Conservation (phyloP, 495 filamentous ascomycete genomes). For the Penicillium tannophilum region DNA sequence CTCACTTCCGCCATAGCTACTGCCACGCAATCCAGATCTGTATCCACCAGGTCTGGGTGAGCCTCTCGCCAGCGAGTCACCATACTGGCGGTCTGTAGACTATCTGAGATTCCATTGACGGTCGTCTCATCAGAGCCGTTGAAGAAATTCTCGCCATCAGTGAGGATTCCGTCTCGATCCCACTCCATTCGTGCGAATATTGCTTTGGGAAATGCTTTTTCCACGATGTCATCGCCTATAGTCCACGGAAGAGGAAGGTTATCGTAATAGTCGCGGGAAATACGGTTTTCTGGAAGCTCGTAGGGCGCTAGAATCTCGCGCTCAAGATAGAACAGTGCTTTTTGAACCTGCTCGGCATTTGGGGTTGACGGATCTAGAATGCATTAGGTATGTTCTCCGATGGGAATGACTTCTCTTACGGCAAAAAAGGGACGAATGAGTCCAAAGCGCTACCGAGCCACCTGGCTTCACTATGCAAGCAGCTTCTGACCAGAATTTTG, state of each 20-base stretch:
- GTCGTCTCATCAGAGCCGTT: conserved; percentile 18
- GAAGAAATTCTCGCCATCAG: conserved; percentile 28
- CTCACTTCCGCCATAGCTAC: conserved; percentile 17
- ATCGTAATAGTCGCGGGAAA: conserved; percentile 40
- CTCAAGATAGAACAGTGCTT: conserved; percentile 34
- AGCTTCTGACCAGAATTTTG: conserved; percentile 51
- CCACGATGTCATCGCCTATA: conserved; percentile 22
- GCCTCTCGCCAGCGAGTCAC: conserved; percentile 50
- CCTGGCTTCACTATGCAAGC: conserved; percentile 49
- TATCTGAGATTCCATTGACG: conserved; percentile 24
- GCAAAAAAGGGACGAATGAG: conserved; percentile 23
- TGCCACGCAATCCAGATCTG: conserved; percentile 17
- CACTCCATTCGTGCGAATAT: conserved; percentile 45
- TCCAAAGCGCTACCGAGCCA: conserved; percentile 58
- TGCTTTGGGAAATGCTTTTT: conserved; percentile 36
- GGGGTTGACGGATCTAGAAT: conserved; percentile 28
- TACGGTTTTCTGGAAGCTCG: conserved; percentile 33
- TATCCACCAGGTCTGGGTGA: conserved; percentile 30
- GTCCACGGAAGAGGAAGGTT: conserved; percentile 52
- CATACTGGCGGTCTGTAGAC: conserved; percentile 39
- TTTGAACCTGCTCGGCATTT: conserved; percentile 21
- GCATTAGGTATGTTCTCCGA: background rate
- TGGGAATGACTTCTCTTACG: conserved; percentile 16
- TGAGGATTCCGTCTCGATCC: conserved; percentile 32
- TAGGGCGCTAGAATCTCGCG: conserved; percentile 36